Percentiles rank a stretch among this genome's conserved stretches.
Conservation (phyloP, 1,139 yeast species). For the Candida freyschussii region DNA sequence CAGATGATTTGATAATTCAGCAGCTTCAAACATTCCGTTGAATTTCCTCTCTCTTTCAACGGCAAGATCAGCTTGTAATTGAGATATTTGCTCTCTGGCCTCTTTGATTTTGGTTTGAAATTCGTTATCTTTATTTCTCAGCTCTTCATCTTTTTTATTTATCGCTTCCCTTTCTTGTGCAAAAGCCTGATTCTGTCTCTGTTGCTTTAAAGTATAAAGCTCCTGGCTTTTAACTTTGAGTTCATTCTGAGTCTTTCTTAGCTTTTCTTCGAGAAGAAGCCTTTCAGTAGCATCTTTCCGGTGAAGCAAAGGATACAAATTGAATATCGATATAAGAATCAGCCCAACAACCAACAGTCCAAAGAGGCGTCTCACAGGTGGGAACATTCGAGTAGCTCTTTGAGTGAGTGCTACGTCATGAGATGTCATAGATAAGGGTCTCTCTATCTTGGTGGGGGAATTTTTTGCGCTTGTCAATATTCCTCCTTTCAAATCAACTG, state of each 20-base stretch:
- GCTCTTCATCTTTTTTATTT: conserved; percentile 2
- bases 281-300: conserved; percentile 4
- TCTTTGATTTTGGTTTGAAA: conserved; percentile 1
- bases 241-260: conserved; percentile 4
- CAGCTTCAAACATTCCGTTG: no score
- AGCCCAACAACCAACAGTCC: conserved; percentile 5
- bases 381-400: no score
- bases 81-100: conserved; percentile 6
- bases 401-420: no score
- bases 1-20: conserved; percentile 1
- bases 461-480: no score
- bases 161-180: conserved; percentile 1
- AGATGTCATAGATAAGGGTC: no score
- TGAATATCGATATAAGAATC: not conserved
- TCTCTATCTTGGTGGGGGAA: no score
- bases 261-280: conserved; percentile 3
- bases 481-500: no score
- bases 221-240: conserved; percentile 7
- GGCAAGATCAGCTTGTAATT: conserved; percentile 4
- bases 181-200: conserved; percentile 1
- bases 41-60: not conserved
- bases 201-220: conserved; percentile 5
- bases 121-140: conserved; percentile 4
- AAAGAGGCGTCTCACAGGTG: no score
- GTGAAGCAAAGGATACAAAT: conserved; percentile 1